phyloP scores from a whole-genome alignment of 75 land plant genomes.

The Sequoiadendron giganteum region DNA sequence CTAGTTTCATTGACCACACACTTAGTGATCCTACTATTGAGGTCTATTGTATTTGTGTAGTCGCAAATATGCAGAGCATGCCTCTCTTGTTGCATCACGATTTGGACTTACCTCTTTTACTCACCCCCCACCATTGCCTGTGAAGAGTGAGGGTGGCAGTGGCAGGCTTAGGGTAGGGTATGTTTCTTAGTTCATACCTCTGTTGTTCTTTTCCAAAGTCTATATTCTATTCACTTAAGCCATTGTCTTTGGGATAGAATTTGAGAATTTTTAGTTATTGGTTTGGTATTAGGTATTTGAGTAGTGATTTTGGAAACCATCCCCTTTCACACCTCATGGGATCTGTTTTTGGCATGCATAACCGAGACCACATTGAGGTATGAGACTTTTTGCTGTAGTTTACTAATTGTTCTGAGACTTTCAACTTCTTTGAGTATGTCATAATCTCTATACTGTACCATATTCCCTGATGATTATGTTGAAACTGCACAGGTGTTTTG shows the following conservation, averaged over 20 bases:
- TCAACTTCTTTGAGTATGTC: not conserved
- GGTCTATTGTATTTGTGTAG: conserved; percentile 18
- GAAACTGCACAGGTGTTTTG: conserved; percentile 45
- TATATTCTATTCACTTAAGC: not conserved
- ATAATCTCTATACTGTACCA: not conserved
- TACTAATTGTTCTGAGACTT: not conserved
- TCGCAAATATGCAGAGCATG: conserved; percentile 59
- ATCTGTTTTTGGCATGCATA: conserved; percentile 60
- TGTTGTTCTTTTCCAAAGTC: not conserved
- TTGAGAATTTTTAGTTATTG: conserved; percentile 1
- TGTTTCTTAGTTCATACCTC: conserved; percentile 6
- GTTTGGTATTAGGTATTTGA: conserved; percentile 36
- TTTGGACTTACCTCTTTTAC: conserved; percentile 28
- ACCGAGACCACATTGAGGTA: conserved; percentile 49
- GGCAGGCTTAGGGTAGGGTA: conserved; percentile 49
- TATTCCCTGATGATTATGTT: not conserved
- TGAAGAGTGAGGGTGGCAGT: conserved; percentile 38
- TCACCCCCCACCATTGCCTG: conserved; percentile 33
- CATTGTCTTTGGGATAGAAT: not conserved
- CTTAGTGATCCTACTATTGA: not conserved
- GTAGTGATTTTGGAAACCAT: conserved; percentile 62
- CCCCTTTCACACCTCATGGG: conserved; percentile 65
- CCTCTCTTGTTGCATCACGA: conserved; percentile 46
- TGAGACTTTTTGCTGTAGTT: not conserved
- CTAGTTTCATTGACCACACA: not conserved